These are phyloP conservation scores for Phytophthora pluvialis DNA, from an alignment of 352 stramenopile species.

Conservation along the genomic window DNA sequence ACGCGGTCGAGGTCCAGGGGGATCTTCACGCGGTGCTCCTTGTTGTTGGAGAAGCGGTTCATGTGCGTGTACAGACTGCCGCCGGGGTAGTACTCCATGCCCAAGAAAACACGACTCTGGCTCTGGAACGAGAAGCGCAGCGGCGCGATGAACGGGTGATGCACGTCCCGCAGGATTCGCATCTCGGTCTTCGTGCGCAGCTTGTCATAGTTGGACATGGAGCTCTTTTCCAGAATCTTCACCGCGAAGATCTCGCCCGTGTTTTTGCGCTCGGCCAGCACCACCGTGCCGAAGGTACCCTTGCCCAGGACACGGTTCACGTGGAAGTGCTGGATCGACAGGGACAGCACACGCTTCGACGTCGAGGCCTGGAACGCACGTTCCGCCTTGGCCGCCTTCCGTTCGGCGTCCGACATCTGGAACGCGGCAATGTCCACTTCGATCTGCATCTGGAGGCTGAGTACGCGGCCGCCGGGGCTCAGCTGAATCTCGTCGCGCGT, in stretches of 20 bases:
- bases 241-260: constrained; percentile 91
- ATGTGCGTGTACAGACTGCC: constrained; percentile 92
- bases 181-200: constrained; percentile 93
- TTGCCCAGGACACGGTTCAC: constrained; percentile 95
- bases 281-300: constrained; percentile 94
- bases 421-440: constrained; percentile 85
- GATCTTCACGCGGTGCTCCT: constrained; percentile 89
- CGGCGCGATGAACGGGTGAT: constrained; percentile 94
- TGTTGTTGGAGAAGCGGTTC: constrained; percentile 92
- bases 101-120: constrained; percentile 78
- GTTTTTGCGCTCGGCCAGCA: constrained; percentile 84
- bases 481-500: constrained; percentile 83
- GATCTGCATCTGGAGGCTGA: constrained; percentile 87
- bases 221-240: constrained; percentile 93
- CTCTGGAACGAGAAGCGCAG: constrained; percentile 90
- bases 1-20: constrained; percentile 78
- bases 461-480: constrained; percentile 75
- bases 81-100: constrained; percentile 88
- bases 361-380: constrained; percentile 71
- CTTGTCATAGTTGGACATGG: constrained; percentile 93
- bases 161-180: constrained; percentile 89
- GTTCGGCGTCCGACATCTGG: constrained; percentile 76
- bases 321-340: constrained; percentile 94
- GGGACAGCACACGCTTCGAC: constrained; percentile 83
- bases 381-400: constrained; percentile 71